These are phyloP conservation scores for Globisporangium solare DNA, from an alignment of 352 stramenopile species.

Conservation along the genomic window DNA sequence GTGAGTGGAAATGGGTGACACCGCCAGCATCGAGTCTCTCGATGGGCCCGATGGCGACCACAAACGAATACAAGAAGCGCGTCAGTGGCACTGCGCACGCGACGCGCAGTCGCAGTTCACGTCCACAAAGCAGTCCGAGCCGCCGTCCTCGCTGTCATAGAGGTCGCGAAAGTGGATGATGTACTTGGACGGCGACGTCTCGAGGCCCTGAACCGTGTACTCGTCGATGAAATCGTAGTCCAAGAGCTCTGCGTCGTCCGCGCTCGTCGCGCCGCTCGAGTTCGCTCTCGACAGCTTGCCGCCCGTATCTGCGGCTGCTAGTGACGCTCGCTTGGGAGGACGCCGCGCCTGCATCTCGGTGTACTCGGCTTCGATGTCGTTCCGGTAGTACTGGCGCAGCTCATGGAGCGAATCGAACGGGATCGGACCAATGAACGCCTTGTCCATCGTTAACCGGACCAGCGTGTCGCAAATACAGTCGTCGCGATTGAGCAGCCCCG, in stretches of 20 bases:
- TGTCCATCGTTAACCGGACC: conserved; percentile 74
- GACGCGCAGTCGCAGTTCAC: conserved; percentile 55
- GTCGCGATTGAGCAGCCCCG: conserved; percentile 65
- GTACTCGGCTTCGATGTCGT: conserved; percentile 57
- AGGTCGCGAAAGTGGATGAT: conserved; percentile 70
- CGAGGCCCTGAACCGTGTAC: conserved; percentile 37
- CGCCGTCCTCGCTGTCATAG: conserved; percentile 43
- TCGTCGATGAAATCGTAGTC: conserved; percentile 85
- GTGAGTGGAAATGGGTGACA: neutral
- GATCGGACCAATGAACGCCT: conserved; percentile 71
- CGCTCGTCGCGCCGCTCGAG: conserved; percentile 1
- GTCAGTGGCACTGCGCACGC: conserved; percentile 4
- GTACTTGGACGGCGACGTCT: conserved; percentile 42
- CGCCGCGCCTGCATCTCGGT: conserved; percentile 32
- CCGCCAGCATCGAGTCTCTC: too few species aligned
- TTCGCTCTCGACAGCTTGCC: too few species aligned
- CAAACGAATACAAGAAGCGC: too few species aligned
- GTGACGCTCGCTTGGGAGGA: conserved; percentile 6
- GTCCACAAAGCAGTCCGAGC: conserved; percentile 61
- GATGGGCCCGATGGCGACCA: too few species aligned
- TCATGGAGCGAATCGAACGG: conserved; percentile 73
- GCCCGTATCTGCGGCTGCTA: neutral
- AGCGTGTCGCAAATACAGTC: conserved; percentile 82
- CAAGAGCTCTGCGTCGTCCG: conserved; percentile 34
- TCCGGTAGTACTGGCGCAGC: conserved; percentile 54